Conservation (phyloP, 208 protist genomes). For the Leishmania major region DNA sequence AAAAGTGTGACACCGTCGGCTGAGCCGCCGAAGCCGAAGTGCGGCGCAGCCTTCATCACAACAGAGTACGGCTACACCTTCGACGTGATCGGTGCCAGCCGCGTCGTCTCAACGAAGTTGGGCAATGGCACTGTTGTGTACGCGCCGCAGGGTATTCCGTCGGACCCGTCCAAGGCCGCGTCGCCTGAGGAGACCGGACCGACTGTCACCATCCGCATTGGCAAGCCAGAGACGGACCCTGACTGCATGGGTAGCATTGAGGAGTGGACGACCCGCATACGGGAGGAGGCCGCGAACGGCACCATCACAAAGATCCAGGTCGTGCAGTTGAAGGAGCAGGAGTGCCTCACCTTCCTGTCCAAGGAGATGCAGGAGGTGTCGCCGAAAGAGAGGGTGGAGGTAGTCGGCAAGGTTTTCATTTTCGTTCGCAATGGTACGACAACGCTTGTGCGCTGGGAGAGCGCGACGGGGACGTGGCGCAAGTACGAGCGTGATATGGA, state of each 20-base stretch:
- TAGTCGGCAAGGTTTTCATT: constrained; percentile 67
- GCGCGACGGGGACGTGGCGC: constrained; percentile 44
- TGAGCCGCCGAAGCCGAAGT: constrained; percentile 39
- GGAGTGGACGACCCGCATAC: constrained; percentile 67
- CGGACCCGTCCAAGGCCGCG: constrained; percentile 33
- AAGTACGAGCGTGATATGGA: constrained; percentile 75
- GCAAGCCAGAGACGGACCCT: constrained; percentile 62
- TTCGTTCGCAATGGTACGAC: constrained; percentile 69
- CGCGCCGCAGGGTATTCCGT: constrained; percentile 55
- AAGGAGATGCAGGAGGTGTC: constrained; percentile 83
- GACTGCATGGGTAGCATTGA: constrained; percentile 72
- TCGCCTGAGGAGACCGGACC: constrained; percentile 53
- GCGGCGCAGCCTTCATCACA: constrained; percentile 50
- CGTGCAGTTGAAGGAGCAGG: constrained; percentile 37
- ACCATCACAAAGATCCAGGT: constrained; percentile 58
- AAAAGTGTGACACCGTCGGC: constrained; percentile 52
- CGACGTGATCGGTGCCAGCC: constrained; percentile 50
- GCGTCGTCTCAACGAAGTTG: constrained; percentile 67
- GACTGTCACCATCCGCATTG: constrained; percentile 73
- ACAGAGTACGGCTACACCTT: constrained; percentile 66
- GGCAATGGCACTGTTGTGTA: constrained; percentile 73
- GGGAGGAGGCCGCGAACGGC: constrained; percentile 48
- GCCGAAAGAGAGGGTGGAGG: constrained; percentile 59
- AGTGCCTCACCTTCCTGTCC: constrained; percentile 70
- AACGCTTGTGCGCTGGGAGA: constrained; percentile 78